A percentile compares a stretch with the other conserved stretches of the same genome.
These are phyloP conservation scores for Chernovozyma aurita DNA, from an alignment of 1,139 yeast species.

Conservation along the genomic window DNA sequence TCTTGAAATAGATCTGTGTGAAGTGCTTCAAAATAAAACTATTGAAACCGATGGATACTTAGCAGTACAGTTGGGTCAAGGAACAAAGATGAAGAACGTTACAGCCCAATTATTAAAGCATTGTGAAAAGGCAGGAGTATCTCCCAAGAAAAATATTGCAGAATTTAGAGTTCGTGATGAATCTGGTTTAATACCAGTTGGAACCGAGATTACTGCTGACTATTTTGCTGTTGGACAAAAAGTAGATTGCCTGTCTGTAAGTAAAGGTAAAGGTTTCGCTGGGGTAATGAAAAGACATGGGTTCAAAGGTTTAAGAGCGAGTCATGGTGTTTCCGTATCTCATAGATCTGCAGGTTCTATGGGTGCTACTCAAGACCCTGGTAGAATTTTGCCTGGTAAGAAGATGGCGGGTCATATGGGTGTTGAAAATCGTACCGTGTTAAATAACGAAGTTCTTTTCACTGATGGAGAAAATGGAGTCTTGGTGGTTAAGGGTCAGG, in stretches of 20 bases:
- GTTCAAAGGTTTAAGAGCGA: slow-evolving; percentile 85
- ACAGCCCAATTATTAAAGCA: slow-evolving; percentile 69
- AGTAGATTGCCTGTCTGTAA: slow-evolving; percentile 72
- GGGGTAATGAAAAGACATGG: slow-evolving; percentile 98
- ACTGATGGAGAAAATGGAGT: slow-evolving; percentile 80
- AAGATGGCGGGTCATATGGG: slow-evolving; percentile 99
- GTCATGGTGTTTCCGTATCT: slow-evolving; percentile 93
- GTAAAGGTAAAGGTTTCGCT: slow-evolving; percentile 95
- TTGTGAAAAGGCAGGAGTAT: slow-evolving; percentile 72
- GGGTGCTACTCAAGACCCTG: slow-evolving; percentile 94
- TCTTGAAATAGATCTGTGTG: slow-evolving; percentile 81
- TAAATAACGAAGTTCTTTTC: slow-evolving; percentile 72
- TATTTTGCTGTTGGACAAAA: slow-evolving; percentile 80
- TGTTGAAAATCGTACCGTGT: slow-evolving; percentile 64
- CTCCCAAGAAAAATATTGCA: slow-evolving; percentile 71
- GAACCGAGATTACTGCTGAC: slow-evolving; percentile 76
- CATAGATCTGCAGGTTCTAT: slow-evolving; percentile 98
- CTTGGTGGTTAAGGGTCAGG: slow-evolving; percentile 80
- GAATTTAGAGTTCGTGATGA: slow-evolving; percentile 77
- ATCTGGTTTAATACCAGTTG: slow-evolving; percentile 66
- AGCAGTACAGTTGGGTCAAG: slow-evolving; percentile 88
- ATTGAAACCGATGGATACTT: slow-evolving; percentile 67
- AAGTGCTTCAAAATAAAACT: slow-evolving; percentile 74
- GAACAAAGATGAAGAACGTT: slow-evolving; percentile 63
- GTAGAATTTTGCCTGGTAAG: slow-evolving; percentile 93